Evolutionary conservation across 2,329 filamentous ascomycete species (phyloP).

Genomic region (Trichoderma afroharzianum): DNA sequence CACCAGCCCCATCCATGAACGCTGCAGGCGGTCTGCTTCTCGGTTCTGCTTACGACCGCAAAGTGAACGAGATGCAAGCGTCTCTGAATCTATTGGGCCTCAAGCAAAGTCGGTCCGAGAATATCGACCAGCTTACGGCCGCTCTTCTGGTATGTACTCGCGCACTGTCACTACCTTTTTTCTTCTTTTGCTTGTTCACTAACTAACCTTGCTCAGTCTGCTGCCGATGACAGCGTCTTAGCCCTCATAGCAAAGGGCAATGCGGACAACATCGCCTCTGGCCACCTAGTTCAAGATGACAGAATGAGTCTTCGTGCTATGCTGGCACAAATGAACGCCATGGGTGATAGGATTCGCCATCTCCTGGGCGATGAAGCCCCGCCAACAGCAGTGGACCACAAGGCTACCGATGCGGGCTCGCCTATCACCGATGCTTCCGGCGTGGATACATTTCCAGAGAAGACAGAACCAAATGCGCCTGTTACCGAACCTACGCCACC

Average conservation of each 20-base stretch:
- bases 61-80: conserved; percentile 62
- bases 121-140: conserved; percentile 52
- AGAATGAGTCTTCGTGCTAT: conserved; percentile 45
- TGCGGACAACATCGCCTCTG: conserved; percentile 39
- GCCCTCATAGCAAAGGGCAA: conserved; percentile 48
- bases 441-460: conserved; percentile 25
- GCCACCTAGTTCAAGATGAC: conserved; percentile 42
- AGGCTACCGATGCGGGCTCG: conserved; percentile 24
- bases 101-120: conserved; percentile 46
- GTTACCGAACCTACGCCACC: conserved; percentile 40
- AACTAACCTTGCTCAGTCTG: conserved; percentile 33
- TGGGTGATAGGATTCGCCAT: conserved; percentile 41
- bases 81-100: conserved; percentile 62
- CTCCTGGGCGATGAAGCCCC: conserved; percentile 34
- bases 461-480: conserved; percentile 28
- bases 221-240: conserved; percentile 44
- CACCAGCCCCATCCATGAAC: conserved; percentile 25
- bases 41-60: conserved; percentile 40
- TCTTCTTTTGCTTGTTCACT: not conserved
- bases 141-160: conserved; percentile 57
- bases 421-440: conserved; percentile 26
- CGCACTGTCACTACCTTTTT: not conserved
- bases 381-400: conserved; percentile 21
- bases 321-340: conserved; percentile 44
- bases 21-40: conserved; percentile 22